Evolutionary conservation across 176 grass and related monocot species (phyloP), one percentile per base, ranked within the genome.

Genomic region (Aegilops longissima): DNA sequence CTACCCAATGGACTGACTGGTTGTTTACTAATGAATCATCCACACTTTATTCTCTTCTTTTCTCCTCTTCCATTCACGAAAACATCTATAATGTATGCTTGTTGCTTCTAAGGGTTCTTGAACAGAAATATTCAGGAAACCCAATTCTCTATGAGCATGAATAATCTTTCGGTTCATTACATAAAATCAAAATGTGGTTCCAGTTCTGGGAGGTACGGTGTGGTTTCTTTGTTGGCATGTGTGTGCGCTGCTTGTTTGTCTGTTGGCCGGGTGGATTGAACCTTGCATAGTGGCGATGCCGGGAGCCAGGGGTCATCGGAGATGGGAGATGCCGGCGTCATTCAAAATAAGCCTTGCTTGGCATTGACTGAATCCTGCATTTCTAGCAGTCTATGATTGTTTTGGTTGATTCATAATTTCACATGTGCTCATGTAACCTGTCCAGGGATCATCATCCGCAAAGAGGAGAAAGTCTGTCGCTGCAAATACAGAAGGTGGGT

Each of bases 401-500:
- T 59, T 84, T 88, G 42, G 69, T 78, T 80, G 66, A 86, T 86
- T 79, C 34, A 87, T 47, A 47, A 4, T 47, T 47, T 45, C 42
- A 47, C 44, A 69, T 63, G 54, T 75, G 4, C 9, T 58, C 61
- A 33, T 34, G 21, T 25, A 45, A 73, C 88, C 80, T 85, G n/a
- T 56, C 58, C 88, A 97, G 94, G 90, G 77, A 20, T 86, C 82
- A 27, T 84, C 94, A 59, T 82, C 90, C 51, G 68, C 77, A 52
- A 92, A 94, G 85, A 91, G 90, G 94, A 95, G 79, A 86, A 95
- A 92, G 61, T 84, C 49, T 71, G 36, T 40, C 9, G 51, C 51
- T 47, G 38, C 77, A 61, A 40, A 45, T 51, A 72, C 25, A 83
- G 45, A 88, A 91, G 94, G 94, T 92, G 36, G 17, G 78, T 33